Evolutionary conservation across 2,329 filamentous ascomycete species (phyloP).

Genomic region (Xenoacremonium recifei): DNA sequence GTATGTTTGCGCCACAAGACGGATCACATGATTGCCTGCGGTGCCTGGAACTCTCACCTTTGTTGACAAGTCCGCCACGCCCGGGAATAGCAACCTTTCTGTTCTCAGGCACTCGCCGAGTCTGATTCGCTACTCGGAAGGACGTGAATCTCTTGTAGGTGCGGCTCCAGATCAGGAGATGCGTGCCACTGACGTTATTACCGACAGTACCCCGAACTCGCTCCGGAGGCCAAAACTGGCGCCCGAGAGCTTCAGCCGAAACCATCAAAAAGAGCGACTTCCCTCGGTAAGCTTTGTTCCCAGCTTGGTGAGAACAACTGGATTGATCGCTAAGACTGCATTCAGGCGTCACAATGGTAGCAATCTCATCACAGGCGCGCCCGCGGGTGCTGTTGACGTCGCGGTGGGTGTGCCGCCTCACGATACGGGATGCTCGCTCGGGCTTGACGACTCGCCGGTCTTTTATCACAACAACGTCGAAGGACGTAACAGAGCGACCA

Average conservation of each 20-base stretch:
- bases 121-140: too few species aligned
- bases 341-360: not conserved
- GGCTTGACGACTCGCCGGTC: slow-evolving; percentile 5
- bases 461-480: slow-evolving; percentile 18
- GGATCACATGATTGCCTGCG: too few species aligned
- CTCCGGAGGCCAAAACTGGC: not conserved
- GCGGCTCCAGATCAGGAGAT: too few species aligned
- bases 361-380: not conserved
- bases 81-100: too few species aligned
- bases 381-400: slow-evolving; percentile 10
- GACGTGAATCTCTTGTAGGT: too few species aligned
- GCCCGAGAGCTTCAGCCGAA: not conserved
- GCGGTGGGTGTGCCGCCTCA: slow-evolving; percentile 21
- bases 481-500: slow-evolving; percentile 7
- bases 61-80: too few species aligned
- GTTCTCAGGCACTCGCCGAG: too few species aligned
- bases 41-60: too few species aligned
- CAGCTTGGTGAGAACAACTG: too few species aligned
- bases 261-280: not conserved
- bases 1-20: too few species aligned
- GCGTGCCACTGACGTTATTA: slow-evolving; percentile 1
- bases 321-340: not conserved
- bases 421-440: slow-evolving; percentile 7
- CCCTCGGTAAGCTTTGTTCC: not conserved
- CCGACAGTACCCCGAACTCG: not conserved